Percentiles rank a stretch among this genome's conserved stretches.
Evolutionary conservation across 306 rosid genomes (phyloP).

Genomic region (Albizia julibrissin): DNA sequence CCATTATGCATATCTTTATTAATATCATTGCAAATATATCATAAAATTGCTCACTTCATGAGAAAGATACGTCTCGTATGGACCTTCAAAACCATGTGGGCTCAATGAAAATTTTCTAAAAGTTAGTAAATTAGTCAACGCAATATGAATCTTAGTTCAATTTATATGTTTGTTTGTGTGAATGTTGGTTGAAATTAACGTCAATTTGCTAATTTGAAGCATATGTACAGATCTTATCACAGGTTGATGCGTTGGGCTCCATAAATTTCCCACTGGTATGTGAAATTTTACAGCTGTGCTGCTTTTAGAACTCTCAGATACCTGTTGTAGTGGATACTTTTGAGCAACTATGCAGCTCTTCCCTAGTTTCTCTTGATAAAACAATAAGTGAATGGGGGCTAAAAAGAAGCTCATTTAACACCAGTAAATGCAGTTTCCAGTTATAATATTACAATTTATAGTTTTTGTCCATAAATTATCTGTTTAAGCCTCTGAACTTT

Average conservation of each 20-base stretch:
- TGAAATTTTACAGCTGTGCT: slow-evolving; percentile 24
- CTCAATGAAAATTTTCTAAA: neutral
- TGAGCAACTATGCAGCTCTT: neutral
- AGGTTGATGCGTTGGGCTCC: slow-evolving; percentile 54
- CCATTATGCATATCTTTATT: neutral
- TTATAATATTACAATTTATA: neutral
- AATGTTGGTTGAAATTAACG: slow-evolving; percentile 4
- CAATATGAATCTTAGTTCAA: neutral
- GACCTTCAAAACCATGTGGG: neutral
- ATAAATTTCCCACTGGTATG: slow-evolving; percentile 64
- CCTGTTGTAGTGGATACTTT: slow-evolving; percentile 10
- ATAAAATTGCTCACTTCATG: neutral
- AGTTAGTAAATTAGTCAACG: neutral
- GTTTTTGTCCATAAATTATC: neutral
- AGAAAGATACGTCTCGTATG: neutral
- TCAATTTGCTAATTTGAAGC: slow-evolving; percentile 29
- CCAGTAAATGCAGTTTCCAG: neutral
- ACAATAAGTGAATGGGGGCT: neutral
- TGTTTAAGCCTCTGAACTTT: neutral
- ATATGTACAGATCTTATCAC: slow-evolving; percentile 49
- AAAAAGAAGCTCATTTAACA: neutral
- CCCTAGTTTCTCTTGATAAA: neutral
- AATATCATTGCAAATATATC: neutral
- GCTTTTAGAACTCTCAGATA: slow-evolving; percentile 23
- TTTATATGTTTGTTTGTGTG: neutral